phyloP scores from a whole-genome alignment of 768 basidiomycete genomes.

The Sarcodon sp. region DNA sequence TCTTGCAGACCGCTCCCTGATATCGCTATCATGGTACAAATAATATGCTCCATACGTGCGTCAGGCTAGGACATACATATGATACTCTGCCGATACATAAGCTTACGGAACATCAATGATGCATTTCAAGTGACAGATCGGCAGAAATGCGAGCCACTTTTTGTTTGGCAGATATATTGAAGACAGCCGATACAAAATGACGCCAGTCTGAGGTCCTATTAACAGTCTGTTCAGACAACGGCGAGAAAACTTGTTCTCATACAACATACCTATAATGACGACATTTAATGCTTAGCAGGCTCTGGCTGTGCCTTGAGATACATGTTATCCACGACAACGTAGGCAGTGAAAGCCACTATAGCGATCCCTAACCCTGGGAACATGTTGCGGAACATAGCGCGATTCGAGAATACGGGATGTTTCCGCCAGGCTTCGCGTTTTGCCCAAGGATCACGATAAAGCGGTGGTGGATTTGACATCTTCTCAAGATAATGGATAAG shows the following conservation, averaged over 20 bases:
- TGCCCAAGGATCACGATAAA: slow-evolving; percentile 91
- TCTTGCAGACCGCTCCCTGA: too few relatives aligned
- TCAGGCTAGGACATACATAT: too few relatives aligned
- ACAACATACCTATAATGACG: slow-evolving; percentile 1
- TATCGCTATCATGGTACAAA: too few relatives aligned
- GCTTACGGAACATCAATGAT: too few relatives aligned
- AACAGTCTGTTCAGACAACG: neutral
- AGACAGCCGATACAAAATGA: too few relatives aligned
- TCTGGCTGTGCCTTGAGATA: slow-evolving; percentile 24
- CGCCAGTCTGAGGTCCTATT: too few relatives aligned
- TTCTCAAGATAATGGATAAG: slow-evolving; percentile 3
- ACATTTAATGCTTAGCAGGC: too few relatives aligned
- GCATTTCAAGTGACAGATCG: too few relatives aligned
- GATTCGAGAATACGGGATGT: slow-evolving; percentile 77
- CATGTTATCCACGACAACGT: slow-evolving; percentile 77
- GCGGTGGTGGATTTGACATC: slow-evolving; percentile 48
- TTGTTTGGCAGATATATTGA: too few relatives aligned
- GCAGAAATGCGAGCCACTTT: too few relatives aligned
- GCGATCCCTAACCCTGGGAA: slow-evolving; percentile 96
- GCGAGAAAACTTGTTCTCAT: slow-evolving; percentile 2
- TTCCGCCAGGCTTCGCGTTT: slow-evolving; percentile 90
- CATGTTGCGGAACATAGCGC: slow-evolving; percentile 78
- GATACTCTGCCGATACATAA: too few relatives aligned
- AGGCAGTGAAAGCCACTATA: slow-evolving; percentile 82
- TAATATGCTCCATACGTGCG: too few relatives aligned